These are phyloP conservation scores for Artomyces pyxidatus DNA, from an alignment of 768 basidiomycete genomes.

Conservation along the genomic window DNA sequence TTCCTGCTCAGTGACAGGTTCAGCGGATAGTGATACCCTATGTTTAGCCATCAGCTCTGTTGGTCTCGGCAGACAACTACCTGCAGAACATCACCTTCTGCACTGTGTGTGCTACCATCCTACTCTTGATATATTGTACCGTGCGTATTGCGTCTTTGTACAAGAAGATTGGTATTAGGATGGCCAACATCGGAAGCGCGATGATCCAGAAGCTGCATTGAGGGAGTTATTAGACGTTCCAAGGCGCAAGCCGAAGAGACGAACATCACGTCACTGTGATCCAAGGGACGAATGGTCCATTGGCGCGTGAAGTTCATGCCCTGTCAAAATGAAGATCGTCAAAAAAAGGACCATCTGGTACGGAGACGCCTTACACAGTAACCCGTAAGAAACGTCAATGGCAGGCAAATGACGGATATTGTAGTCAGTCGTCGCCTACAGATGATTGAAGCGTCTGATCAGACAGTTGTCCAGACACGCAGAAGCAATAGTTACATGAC, in stretches of 20 bases:
- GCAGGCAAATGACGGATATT: slow-evolving; percentile 63
- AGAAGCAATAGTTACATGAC: slow-evolving; percentile 44
- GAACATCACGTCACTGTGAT: slow-evolving; percentile 20
- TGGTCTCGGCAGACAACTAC: no score
- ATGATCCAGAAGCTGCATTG: slow-evolving; percentile 60
- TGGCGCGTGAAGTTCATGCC: slow-evolving; percentile 59
- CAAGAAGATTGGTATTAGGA: slow-evolving; percentile 46
- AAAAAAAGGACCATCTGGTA: background rate
- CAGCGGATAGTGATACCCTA: no score
- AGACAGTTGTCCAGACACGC: background rate
- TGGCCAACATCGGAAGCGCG: slow-evolving; percentile 48
- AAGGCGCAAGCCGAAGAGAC: slow-evolving; percentile 1
- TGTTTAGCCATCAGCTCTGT: no score
- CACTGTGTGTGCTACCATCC: slow-evolving; percentile 22
- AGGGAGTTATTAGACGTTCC: no score
- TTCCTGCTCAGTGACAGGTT: no score
- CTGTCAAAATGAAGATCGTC: slow-evolving; percentile 25
- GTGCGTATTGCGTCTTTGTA: slow-evolving; percentile 39
- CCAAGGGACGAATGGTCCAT: slow-evolving; percentile 39
- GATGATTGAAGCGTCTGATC: slow-evolving; percentile 3
- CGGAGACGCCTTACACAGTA: slow-evolving; percentile 52
- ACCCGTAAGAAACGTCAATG: slow-evolving; percentile 65
- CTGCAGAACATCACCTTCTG: no score
- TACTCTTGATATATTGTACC: slow-evolving; percentile 40
- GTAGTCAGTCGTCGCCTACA: slow-evolving; percentile 55